A percentile compares a stretch with the other conserved stretches of the same genome.
Conservation (phyloP, 768 basidiomycete species). For the Tylopilus felleus region DNA sequence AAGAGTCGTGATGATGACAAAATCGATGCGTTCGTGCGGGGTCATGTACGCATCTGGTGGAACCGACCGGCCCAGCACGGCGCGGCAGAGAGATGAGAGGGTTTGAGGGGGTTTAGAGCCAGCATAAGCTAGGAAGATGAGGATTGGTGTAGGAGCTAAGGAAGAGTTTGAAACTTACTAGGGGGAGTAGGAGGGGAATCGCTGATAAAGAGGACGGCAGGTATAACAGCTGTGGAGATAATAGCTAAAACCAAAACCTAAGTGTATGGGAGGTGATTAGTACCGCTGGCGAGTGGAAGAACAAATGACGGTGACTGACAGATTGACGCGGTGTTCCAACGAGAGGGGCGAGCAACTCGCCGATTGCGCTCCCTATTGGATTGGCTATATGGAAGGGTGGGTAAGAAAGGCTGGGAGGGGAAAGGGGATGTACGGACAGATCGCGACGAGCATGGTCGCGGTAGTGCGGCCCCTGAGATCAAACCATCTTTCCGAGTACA, state of each 20-base stretch:
- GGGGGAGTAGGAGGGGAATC: slow-evolving; percentile 72
- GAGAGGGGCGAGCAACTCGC: slow-evolving; percentile 69
- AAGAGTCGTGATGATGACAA: slow-evolving; percentile 50
- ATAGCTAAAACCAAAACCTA: slow-evolving; percentile 72
- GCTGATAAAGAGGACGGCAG: slow-evolving; percentile 56
- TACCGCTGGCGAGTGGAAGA: background rate
- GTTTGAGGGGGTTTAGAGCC: slow-evolving; percentile 59
- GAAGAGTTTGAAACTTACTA: slow-evolving; percentile 42
- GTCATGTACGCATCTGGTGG: slow-evolving; percentile 54
- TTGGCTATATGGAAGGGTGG: slow-evolving; percentile 45
- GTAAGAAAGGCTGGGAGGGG: background rate
- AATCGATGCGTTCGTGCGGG: slow-evolving; percentile 65
- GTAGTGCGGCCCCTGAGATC: slow-evolving; percentile 72
- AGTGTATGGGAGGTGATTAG: background rate
- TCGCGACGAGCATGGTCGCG: slow-evolving; percentile 60
- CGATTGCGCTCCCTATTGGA: slow-evolving; percentile 70
- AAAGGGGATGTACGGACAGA: slow-evolving; percentile 31
- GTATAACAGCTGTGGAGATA: slow-evolving; percentile 59
- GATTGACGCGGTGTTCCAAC: slow-evolving; percentile 53
- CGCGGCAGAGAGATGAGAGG: slow-evolving; percentile 50
- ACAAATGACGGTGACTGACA: slow-evolving; percentile 37
- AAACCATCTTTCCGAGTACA: slow-evolving; percentile 84
- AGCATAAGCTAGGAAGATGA: slow-evolving; percentile 51
- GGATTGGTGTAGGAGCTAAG: background rate
- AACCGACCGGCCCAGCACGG: slow-evolving; percentile 46